Conservation (phyloP, 768 basidiomycete species). For the Termitomyces titanicus region DNA sequence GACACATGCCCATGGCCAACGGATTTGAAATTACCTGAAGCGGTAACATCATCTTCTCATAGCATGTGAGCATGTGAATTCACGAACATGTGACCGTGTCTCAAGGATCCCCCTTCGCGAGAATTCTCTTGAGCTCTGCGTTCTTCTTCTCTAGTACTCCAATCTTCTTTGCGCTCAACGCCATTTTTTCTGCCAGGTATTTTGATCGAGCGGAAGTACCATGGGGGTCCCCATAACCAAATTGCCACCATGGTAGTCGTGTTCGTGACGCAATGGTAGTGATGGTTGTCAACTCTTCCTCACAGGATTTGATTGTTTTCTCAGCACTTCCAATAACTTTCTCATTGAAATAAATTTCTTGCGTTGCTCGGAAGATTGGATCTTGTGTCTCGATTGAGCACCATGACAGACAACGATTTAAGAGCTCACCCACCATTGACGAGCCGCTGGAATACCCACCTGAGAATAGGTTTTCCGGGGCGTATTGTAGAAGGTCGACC, state of each 20-base stretch:
- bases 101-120: constrained; percentile 33
- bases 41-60: too few relatives aligned
- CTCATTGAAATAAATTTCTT: constrained; percentile 80
- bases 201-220: constrained; percentile 58
- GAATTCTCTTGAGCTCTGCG: constrained; percentile 53
- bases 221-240: constrained; percentile 39
- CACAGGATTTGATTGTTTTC: constrained; percentile 62
- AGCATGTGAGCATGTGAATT: neutral
- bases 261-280: constrained; percentile 58
- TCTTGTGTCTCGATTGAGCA: constrained; percentile 40
- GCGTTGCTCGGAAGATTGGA: constrained; percentile 71
- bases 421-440: constrained; percentile 71
- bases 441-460: constrained; percentile 79
- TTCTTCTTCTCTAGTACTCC: constrained; percentile 72
- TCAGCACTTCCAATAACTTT: constrained; percentile 59
- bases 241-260: constrained; percentile 31
- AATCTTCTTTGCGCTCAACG: constrained; percentile 61
- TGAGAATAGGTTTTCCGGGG: constrained; percentile 89
- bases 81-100: neutral
- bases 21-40: too few relatives aligned
- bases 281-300: constrained; percentile 70
- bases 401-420: neutral
- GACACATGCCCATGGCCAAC: too few relatives aligned
- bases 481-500: constrained; percentile 82
- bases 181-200: constrained; percentile 76